A percentile compares a stretch with the other conserved stretches of the same genome.
phyloP scores from a whole-genome alignment of 306 rosid genomes.

The Bauhinia variegata region DNA sequence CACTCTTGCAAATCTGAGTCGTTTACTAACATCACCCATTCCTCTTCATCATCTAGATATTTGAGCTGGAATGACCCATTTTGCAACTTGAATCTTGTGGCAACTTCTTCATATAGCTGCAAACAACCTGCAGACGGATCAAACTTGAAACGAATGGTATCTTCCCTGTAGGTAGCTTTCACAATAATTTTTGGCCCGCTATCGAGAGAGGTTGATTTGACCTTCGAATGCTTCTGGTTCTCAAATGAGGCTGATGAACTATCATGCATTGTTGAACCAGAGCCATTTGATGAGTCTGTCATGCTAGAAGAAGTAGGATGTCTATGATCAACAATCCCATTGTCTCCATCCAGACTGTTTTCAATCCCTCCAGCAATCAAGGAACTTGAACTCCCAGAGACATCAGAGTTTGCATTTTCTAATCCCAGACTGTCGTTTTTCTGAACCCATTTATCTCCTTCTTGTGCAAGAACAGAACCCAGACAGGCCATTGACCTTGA shows the following conservation, averaged over 20 bases:
- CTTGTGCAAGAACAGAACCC: constrained; percentile 38
- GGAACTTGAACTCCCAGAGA: constrained; percentile 48
- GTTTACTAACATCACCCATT: constrained; percentile 81
- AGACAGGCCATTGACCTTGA: constrained; percentile 47
- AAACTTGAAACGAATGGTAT: constrained; percentile 76
- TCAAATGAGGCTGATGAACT: constrained; percentile 67
- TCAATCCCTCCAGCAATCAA: constrained; percentile 49
- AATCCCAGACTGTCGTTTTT: constrained; percentile 33
- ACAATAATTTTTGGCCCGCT: constrained; percentile 55
- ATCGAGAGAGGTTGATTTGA: constrained; percentile 43
- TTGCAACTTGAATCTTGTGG: constrained; percentile 66
- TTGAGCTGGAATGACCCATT: constrained; percentile 73
- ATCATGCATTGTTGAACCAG: constrained; percentile 48
- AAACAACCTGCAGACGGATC: constrained; percentile 58
- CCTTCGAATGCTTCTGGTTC: constrained; percentile 50
- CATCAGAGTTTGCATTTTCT: constrained; percentile 39
- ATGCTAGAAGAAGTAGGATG: constrained; percentile 56
- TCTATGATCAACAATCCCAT: constrained; percentile 51
- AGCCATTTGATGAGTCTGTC: constrained; percentile 67
- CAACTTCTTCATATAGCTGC: constrained; percentile 76
- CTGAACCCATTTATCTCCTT: constrained; percentile 27
- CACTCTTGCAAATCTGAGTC: constrained; percentile 81
- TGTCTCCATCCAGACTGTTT: constrained; percentile 41
- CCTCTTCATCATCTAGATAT: constrained; percentile 82
- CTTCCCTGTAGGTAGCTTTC: constrained; percentile 77